These are phyloP conservation scores for Euphorbia peplus DNA, from an alignment of 345 rosid species.

Conservation along the genomic window DNA sequence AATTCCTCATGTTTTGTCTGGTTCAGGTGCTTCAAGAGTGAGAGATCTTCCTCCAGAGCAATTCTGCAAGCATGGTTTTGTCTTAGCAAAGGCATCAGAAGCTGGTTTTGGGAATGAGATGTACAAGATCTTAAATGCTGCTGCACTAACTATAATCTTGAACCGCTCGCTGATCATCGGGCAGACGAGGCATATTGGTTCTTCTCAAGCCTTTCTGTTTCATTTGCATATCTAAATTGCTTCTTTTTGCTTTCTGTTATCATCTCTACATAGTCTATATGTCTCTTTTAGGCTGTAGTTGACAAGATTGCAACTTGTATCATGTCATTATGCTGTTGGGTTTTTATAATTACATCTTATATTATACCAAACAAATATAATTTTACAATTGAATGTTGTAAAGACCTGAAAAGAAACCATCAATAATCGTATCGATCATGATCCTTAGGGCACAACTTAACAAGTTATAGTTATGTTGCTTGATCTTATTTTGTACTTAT, in stretches of 20 bases:
- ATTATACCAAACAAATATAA: neutral
- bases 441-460: neutral
- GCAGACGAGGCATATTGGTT: slow-evolving; percentile 99
- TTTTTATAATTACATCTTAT: neutral
- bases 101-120: slow-evolving; percentile 98
- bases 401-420: neutral
- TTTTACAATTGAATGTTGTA: neutral
- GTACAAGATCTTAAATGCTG: slow-evolving; percentile 90
- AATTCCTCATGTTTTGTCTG: neutral
- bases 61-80: slow-evolving; percentile 80
- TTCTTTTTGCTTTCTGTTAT: neutral
- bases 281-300: neutral
- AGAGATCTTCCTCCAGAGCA: slow-evolving; percentile 72
- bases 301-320: neutral
- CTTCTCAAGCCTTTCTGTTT: slow-evolving; percentile 79
- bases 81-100: slow-evolving; percentile 88
- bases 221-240: slow-evolving; percentile 13
- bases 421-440: neutral
- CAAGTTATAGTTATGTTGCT: neutral
- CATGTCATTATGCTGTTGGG: neutral
- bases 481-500: slow-evolving; percentile 2
- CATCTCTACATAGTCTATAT: neutral
- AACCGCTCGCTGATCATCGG: slow-evolving; percentile 96
- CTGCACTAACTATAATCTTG: slow-evolving; percentile 83
- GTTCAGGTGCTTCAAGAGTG: slow-evolving; percentile 65